Base-by-base conservation (phyloP, 805 yeast genomes). In the Kuraishia capsulata region DNA sequence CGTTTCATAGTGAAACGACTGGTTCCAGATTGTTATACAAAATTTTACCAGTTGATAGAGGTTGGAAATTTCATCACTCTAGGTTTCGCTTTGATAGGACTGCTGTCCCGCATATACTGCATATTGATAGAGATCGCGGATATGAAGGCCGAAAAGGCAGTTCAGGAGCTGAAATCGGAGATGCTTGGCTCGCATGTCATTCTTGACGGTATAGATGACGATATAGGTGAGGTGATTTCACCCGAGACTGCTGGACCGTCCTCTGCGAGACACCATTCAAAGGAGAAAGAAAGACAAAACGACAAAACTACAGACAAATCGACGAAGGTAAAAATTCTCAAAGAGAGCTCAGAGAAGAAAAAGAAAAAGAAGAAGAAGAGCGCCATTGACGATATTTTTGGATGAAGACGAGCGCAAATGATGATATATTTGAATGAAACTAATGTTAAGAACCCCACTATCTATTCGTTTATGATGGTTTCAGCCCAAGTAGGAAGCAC, bases 401-500 rank as follows among this genome's bases (percentile, higher is more conserved):
- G 86, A 1, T 76, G 29, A 34, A 25, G 16, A 33, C 20, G 29
- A 33, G 29, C 25, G 36, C 36, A 10, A 33, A 21, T 6, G 36
- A 33, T 23, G 36, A 33, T 33, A 33, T 33, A 4, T 33, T 33
- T 23, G 36, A 29, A n/a, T 33, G 13, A n/a, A n/a, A n/a, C n/a
- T n/a, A n/a, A n/a, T n/a, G n/a, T n/a, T n/a, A n/a, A n/a, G n/a
- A n/a, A n/a, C n/a, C n/a, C n/a, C n/a, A n/a, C n/a, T n/a, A 16
- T 13, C 20, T 39, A 31, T 17, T 43, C 46, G 39, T 52, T 47
- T 25, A 57, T 42, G 16, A 51, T 42, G 10, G 42, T 39, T 21
- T 54, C 48, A 43, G 95, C 97, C 80, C 90, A 90, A 47, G 78
- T 88, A 50, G 97, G 98, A 58, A 92, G 71, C 42, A 88, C 84